Evolutionary conservation across 2,329 filamentous ascomycete species (phyloP), one percentile per base, ranked within the genome.

Genomic region (Sarocladium strictum): DNA sequence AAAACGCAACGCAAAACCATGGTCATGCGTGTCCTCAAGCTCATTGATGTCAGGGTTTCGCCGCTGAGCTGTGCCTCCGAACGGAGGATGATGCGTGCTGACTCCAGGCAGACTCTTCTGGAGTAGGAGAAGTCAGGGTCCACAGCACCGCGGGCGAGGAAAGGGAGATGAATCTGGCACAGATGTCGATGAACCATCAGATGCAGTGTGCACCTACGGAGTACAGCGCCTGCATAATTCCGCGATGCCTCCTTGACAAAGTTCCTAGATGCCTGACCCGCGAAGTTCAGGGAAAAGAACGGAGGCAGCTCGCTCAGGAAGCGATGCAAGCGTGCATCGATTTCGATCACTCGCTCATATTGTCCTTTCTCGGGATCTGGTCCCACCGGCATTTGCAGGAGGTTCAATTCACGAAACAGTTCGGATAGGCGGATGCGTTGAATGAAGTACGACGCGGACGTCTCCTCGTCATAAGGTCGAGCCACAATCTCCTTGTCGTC

Each of bases 401-500:
- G 21, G 17, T 23, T 33, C n/a, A 51, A 23, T 19, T 32, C 62
- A 2, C 74, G 68, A 43, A 70, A 73, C 3, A 72, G 59, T 32
- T 68, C 63, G 14, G 68, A 69, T 10, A 77, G 59, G 26, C 66
- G 68, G n/a, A 75, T 63, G 0, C 75, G 68, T 32, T 71, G 64
- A 4, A 76, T 60, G 23, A 69, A 71, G 55, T 75, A 78, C 6
- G 72, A 72, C 70, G 75, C 76, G 12, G 63, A 61, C 0, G 74
- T 76, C 9, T 73, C 72, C 14, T 68, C 63, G 2, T 64, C 63
- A 0, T 66, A 52, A 1, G 72, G 67, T 17, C 59, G 56, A 4
- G 63, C 58, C 5, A 63, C 59, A 2, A 60, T 58, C 9, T 58
- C 50, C 7, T 56, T 26, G 56, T 62, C 21, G 12, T 54, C 45